Conservation (phyloP, 805 yeast species). For the Lipomyces mesembrius region DNA sequence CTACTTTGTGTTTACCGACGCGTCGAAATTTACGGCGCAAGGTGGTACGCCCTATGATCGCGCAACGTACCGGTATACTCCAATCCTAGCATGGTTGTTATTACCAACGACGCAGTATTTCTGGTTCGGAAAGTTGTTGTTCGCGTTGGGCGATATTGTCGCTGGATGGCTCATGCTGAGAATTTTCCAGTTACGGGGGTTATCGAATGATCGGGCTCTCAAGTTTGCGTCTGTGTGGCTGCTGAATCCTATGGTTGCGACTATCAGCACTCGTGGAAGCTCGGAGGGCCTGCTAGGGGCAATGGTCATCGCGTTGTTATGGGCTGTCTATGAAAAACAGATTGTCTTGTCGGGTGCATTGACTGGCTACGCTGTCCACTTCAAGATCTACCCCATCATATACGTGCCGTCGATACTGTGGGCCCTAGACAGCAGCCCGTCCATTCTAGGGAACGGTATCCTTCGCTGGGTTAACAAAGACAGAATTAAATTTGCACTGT, state of each 20-base stretch:
- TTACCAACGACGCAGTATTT: conserved; percentile 64
- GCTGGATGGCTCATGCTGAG: conserved; percentile 70
- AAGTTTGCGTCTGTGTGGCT: conserved; percentile 73
- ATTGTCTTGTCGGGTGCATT: conserved; percentile 52
- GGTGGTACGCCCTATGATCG: conserved; percentile 77
- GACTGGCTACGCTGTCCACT: conserved; percentile 82
- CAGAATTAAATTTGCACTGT: conserved; percentile 51
- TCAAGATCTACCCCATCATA: conserved; percentile 89
- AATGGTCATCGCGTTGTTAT: conserved; percentile 61
- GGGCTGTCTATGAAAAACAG: conserved; percentile 51
- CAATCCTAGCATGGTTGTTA: conserved; percentile 81
- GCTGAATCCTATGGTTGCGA: conserved; percentile 91
- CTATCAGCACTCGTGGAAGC: conserved; percentile 91
- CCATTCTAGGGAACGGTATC: conserved; percentile 31
- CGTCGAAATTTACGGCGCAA: conserved; percentile 68
- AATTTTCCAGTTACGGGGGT: conserved; percentile 47
- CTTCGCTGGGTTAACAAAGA: conserved; percentile 50
- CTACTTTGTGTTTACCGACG: conserved; percentile 91
- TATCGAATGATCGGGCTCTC: conserved; percentile 46
- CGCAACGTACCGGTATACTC: conserved; percentile 93
- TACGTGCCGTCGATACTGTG: conserved; percentile 66
- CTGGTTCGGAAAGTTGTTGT: conserved; percentile 78
- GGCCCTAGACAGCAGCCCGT: conserved; percentile 36
- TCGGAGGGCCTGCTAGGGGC: conserved; percentile 89
- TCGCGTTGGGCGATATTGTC: conserved; percentile 74